Evolutionary conservation across 148 eudicot species (phyloP), one percentile per base, ranked within the genome.

Genomic region (Nepenthes gracilis): DNA sequence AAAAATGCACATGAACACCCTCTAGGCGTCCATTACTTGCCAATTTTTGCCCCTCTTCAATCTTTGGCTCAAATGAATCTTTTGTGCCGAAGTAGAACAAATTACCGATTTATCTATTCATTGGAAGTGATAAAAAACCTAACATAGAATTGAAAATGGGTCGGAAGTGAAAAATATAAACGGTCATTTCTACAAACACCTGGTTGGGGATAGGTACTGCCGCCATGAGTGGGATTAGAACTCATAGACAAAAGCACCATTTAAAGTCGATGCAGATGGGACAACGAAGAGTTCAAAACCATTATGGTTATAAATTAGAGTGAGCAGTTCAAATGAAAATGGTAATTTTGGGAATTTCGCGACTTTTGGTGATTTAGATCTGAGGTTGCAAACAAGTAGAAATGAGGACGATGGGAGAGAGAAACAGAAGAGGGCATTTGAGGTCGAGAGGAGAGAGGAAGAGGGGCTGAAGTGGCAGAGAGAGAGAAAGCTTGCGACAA

Each of bases 401-500:
- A 72, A 77, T 23, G 70, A 59, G 3, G 83, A 74, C 35, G 37
- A 33, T 0, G 73, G 80, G 61, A 73, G 62, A 36, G 74, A 75
- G 67, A 87, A 84, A 54, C 96, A 87, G 57, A 87, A 75, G 36
- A 84, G 73, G 48, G 82, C 85, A 36, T 68, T 71, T 50, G 84
- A 72, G 37, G 79, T 32, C 33, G 84, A 76, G 43, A 83, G 66
- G 35, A 84, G 77, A 14, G 43, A 54, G 6, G 77, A 50, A 12
- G 74, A 58, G 1, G 76, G 67, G 2, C 74, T 13, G 62, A 69
- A 67, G 0, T 81, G 55, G 36, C 15, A 35, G 53, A 37, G 52
- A 32, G 70, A 57, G 65, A 9, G 77, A 52, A 12, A 63, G 45
- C 7, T 5, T 55, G 52, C 88, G 70, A 90, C 96, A 87, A 36